A percentile compares a stretch with the other conserved stretches of the same genome.
Evolutionary conservation across 2,329 filamentous ascomycete genomes (phyloP).

Genomic region (Fusarium hainanense): DNA sequence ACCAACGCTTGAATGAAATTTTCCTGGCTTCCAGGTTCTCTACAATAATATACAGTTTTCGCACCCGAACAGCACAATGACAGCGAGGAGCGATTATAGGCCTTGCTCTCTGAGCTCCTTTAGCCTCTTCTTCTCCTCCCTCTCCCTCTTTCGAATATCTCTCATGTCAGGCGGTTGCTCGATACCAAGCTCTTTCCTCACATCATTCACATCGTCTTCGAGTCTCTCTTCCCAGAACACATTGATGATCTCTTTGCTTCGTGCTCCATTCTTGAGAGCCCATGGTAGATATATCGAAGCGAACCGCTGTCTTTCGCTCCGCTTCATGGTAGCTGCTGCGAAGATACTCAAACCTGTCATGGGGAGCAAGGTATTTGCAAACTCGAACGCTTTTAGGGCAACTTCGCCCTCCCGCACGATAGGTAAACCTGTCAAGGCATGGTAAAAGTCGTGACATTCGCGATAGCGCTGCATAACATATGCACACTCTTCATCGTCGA

Average conservation of each 20-base stretch:
- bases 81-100: slow-evolving; percentile 19
- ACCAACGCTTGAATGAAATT: slow-evolving; percentile 13
- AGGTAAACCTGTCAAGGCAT: slow-evolving; percentile 90
- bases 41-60: slow-evolving; percentile 23
- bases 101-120: slow-evolving; percentile 56
- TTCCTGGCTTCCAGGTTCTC: not conserved
- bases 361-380: slow-evolving; percentile 90
- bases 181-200: slow-evolving; percentile 81
- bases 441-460: slow-evolving; percentile 98
- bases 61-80: not conserved
- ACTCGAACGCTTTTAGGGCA: slow-evolving; percentile 98
- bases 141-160: slow-evolving; percentile 76
- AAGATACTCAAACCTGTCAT: slow-evolving; percentile 93
- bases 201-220: slow-evolving; percentile 80
- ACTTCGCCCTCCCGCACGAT: slow-evolving; percentile 95
- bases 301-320: slow-evolving; percentile 81
- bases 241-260: slow-evolving; percentile 85
- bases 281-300: slow-evolving; percentile 84
- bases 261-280: slow-evolving; percentile 85
- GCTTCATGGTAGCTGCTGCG: slow-evolving; percentile 86
- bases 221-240: slow-evolving; percentile 98
- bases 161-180: slow-evolving; percentile 90
- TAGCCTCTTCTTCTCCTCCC: slow-evolving; percentile 73
- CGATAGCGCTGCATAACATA: slow-evolving; percentile 99
- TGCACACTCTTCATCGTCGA: slow-evolving; percentile 94